Evolutionary conservation across 2,329 filamentous ascomycete genomes (phyloP), one percentile per base, ranked within the genome.

Genomic region (Colletotrichum orchidophilum): DNA sequence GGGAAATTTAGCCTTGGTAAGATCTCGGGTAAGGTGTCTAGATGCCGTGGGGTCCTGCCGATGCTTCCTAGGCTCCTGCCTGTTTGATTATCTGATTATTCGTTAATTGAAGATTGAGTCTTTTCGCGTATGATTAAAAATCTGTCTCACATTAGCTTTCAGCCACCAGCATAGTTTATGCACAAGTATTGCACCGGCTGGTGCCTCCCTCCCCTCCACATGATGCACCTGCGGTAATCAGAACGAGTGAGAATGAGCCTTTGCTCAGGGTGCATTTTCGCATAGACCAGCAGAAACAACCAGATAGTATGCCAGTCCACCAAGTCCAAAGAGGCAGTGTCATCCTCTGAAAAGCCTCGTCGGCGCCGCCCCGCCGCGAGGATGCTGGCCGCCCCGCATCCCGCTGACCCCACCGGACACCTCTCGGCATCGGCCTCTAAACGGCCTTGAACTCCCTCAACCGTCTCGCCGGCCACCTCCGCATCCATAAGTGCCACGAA

Each of bases 381-480:
- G 11, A 31, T 53, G 61, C 50, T 42, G 33, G 8, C 35, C 26
- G 57, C 35, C 57, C 64, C 57, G 33, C 57, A 62, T 31, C 31
- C 66, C 46, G 62, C 46, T 53, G 53, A 18, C 54, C 54, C 49
- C 54, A 11, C 26, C 35, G 61, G 66, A 33, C n/a, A 59, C 13
- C 53, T 66, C 66, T 70, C 65, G 65, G 65, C 65, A 52, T 24
- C 54, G 49, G 31, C 49, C 52, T 18, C 26, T 33, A 39, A 21
- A 50, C 64, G 33, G 49, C 15, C 49, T 12, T 39, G 39, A 27
- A 67, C n/a, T 15, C 49, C 24, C 49, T n/a, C 46, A 54, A 53
- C 49, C 31, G 24, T 24, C 64, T 66, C 31, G 24, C 15, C 33
- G 27, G 39, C 52, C 39, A n/a, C 53, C 39, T 50, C 58, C n/a